Conservation (phyloP, 306 rosid genomes). For the Cucurbita pepo region DNA sequence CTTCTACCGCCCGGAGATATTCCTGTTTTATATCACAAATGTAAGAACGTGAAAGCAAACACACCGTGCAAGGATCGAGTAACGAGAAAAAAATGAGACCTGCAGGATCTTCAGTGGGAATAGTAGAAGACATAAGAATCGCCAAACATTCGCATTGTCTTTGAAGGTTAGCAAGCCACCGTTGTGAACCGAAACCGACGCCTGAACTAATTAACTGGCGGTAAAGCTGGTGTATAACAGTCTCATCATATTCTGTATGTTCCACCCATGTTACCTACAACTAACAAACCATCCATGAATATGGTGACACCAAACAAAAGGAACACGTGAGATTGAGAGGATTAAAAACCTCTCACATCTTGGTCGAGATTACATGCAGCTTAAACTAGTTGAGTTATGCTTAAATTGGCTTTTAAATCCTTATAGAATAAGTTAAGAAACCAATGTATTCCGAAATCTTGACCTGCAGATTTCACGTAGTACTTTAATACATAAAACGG, state of each 20-base stretch:
- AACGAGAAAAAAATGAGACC: constrained; percentile 17
- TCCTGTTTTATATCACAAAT: constrained; percentile 13
- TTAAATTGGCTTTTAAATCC: background rate
- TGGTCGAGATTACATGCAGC: background rate
- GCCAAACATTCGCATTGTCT: constrained; percentile 61
- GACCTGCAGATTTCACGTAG: constrained; percentile 12
- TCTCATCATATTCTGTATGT: constrained; percentile 66
- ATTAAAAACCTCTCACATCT: background rate
- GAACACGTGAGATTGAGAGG: background rate
- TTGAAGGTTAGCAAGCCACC: constrained; percentile 78
- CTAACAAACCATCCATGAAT: constrained; percentile 5
- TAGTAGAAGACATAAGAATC: constrained; percentile 29
- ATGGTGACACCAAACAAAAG: background rate
- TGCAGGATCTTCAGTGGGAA: constrained; percentile 30
- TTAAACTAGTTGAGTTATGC: too few species aligned
- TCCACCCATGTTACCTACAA: constrained; percentile 86
- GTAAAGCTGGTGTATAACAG: constrained; percentile 40
- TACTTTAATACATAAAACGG: background rate
- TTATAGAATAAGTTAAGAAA: constrained; percentile 15
- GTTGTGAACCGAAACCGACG: constrained; percentile 63
- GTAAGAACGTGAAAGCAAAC: constrained; percentile 12
- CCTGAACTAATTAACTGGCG: constrained; percentile 41
- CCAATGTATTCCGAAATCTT: constrained; percentile 1
- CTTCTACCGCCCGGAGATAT: constrained; percentile 26
- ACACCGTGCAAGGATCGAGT: background rate